These are phyloP conservation scores for Fusarium nodosum DNA, from an alignment of 2,329 filamentous ascomycete genomes.

Conservation along the genomic window DNA sequence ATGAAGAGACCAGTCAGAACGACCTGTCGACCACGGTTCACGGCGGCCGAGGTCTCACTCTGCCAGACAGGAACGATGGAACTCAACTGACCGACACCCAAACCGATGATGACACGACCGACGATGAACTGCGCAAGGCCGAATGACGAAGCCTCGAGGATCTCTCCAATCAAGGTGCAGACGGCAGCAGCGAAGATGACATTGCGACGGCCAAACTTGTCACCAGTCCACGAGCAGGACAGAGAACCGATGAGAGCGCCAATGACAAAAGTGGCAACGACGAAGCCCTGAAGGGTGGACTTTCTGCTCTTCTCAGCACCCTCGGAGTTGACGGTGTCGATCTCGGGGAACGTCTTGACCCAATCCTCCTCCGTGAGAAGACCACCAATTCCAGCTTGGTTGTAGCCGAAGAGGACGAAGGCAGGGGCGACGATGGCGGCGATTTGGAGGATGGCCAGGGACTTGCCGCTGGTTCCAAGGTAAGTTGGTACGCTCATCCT, in stretches of 20 bases:
- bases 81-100: conserved; percentile 66
- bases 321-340: conserved; percentile 65
- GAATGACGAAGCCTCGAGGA: conserved; percentile 67
- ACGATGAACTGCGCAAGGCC: conserved; percentile 53
- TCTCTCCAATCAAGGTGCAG: conserved; percentile 66
- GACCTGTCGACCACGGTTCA: conserved; percentile 62
- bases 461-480: conserved; percentile 56
- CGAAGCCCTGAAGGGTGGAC: conserved; percentile 60
- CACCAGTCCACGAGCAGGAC: conserved; percentile 62
- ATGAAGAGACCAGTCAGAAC: conserved; percentile 67
- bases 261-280: conserved; percentile 67
- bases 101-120: conserved; percentile 65
- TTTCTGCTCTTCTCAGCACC: conserved; percentile 55
- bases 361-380: conserved; percentile 74
- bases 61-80: conserved; percentile 69
- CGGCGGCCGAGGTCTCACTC: conserved; percentile 64
- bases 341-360: conserved; percentile 64
- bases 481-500: conserved; percentile 43
- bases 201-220: conserved; percentile 68
- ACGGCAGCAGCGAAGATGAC: conserved; percentile 67
- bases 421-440: conserved; percentile 60
- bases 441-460: conserved; percentile 56
- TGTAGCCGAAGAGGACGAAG: conserved; percentile 66
- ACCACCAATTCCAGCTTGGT: conserved; percentile 78
- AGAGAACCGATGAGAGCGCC: conserved; percentile 69